phyloP scores from a whole-genome alignment of 2,329 filamentous ascomycete genomes.

The Sporothrix mexicana region DNA sequence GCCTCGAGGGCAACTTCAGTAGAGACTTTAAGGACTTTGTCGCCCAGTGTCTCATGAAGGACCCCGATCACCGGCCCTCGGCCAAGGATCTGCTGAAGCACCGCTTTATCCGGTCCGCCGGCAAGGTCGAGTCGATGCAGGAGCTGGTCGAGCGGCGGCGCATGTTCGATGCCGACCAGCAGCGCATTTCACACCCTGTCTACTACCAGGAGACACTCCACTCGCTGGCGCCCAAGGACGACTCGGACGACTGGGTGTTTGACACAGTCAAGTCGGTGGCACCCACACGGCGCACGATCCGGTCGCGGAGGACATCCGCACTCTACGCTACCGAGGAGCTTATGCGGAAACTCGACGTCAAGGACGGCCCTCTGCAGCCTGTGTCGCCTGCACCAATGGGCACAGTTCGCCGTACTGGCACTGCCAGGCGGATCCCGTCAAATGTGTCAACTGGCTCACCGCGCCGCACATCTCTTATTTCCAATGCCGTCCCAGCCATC shows the following conservation, averaged over 20 bases:
- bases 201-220: slow-evolving; percentile 94
- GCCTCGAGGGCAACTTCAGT: slow-evolving; percentile 84
- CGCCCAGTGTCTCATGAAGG: slow-evolving; percentile 87
- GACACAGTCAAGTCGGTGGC: slow-evolving; percentile 84
- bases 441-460: slow-evolving; percentile 41
- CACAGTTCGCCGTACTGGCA: slow-evolving; percentile 65
- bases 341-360: slow-evolving; percentile 64
- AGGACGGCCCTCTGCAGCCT: slow-evolving; percentile 64
- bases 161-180: slow-evolving; percentile 77
- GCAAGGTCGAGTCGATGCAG: slow-evolving; percentile 85
- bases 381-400: slow-evolving; percentile 56
- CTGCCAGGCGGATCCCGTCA: slow-evolving; percentile 57
- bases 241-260: slow-evolving; percentile 91
- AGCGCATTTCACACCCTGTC: slow-evolving; percentile 72
- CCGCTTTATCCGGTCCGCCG: slow-evolving; percentile 84
- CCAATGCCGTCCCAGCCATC: slow-evolving; percentile 46
- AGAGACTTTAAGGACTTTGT: slow-evolving; percentile 95
- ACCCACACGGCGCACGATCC: slow-evolving; percentile 52
- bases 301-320: slow-evolving; percentile 62
- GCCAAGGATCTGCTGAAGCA: slow-evolving; percentile 88
- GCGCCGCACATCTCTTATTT: slow-evolving; percentile 33
- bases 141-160: slow-evolving; percentile 85
- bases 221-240: slow-evolving; percentile 68
- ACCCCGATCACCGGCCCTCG: slow-evolving; percentile 80
- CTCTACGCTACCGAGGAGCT: slow-evolving; percentile 65